Base-by-base conservation (phyloP, 2,329 filamentous ascomycete species). In the Cercospora sp. region DNA sequence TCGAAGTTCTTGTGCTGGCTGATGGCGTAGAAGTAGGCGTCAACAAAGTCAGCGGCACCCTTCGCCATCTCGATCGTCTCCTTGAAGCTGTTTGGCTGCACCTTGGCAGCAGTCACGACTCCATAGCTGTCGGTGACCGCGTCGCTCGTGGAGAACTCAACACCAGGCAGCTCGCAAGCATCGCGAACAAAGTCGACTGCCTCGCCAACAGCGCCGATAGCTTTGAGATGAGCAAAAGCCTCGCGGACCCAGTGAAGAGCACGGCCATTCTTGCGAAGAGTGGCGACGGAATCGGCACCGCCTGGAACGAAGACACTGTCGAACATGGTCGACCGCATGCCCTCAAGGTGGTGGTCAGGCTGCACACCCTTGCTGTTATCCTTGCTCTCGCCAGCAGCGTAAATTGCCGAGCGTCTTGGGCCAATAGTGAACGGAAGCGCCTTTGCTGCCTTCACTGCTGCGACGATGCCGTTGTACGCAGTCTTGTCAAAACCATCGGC, bases 221-320 rank as follows among this genome's bases (percentile, higher is more conserved):
- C 82, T 83, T 95, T 95, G 61, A 93, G 83, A 70, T 95, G 92
- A 0, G 91, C 91, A 72, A 94, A 95, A 0, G 91, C 90, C 78
- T 95, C 92, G 2, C 90, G 86, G 3, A 94, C 81, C 87, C 90
- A 95, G 81, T 94, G 90, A 1, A 91, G 76, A 0, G 90, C 90
- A 18, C 91, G 89, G 0, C 92, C 91, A 69, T 86, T 92, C 81
- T 89, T 87, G 65, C 84, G 80, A 0, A 95, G 85, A 0, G 87
- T 87, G 63, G 85, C 81, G 55, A 91, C 80, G 0, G 87, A 87
- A 66, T 89, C 83, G 0, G 84, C 82, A 1, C 92, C 92, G 1
- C 91, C 91, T 0, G 91, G 91, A 2, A 96, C 81, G 75, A 93
- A 93, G 30, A 94, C 76, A 0, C 91, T 89, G 76, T 95, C 92